Conservation (phyloP, 148 eudicot species). For the Gaultheria prostrata region DNA sequence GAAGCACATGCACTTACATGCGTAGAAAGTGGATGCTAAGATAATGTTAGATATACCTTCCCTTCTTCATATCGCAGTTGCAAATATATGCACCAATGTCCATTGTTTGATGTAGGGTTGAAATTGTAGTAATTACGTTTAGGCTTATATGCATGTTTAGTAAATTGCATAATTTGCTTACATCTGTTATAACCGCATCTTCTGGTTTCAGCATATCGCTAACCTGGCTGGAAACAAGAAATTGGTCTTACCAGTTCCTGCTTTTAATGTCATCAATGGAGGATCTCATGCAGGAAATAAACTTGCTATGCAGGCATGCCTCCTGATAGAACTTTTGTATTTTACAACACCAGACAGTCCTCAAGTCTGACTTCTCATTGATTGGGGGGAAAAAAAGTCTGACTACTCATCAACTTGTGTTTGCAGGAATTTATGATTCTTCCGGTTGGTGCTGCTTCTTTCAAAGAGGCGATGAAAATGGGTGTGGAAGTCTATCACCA, state of each 20-base stretch:
- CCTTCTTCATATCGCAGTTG: not conserved
- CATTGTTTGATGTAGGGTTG: not conserved
- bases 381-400: too few species aligned
- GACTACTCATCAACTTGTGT: conserved; percentile 14
- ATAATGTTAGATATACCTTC: not conserved
- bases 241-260: conserved; percentile 93
- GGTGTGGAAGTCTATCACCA: conserved; percentile 94
- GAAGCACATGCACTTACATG: not conserved
- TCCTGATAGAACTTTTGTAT: not conserved
- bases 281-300: conserved; percentile 99
- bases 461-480: conserved; percentile 98
- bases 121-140: not conserved
- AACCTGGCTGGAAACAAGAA: conserved; percentile 92
- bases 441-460: conserved; percentile 81
- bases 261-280: conserved; percentile 98
- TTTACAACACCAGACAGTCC: not conserved
- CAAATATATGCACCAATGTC: not conserved
- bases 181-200: not conserved
- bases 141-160: not conserved
- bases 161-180: not conserved
- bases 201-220: conserved; percentile 78
- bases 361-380: conserved; percentile 9
- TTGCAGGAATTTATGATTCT: conserved; percentile 95
- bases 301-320: conserved; percentile 85
- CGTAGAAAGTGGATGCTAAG: not conserved